A percentile compares a stretch with the other conserved stretches of the same genome.
These are phyloP conservation scores for Daldinia sp. DNA, from an alignment of 2,329 filamentous ascomycete genomes.

Conservation along the genomic window DNA sequence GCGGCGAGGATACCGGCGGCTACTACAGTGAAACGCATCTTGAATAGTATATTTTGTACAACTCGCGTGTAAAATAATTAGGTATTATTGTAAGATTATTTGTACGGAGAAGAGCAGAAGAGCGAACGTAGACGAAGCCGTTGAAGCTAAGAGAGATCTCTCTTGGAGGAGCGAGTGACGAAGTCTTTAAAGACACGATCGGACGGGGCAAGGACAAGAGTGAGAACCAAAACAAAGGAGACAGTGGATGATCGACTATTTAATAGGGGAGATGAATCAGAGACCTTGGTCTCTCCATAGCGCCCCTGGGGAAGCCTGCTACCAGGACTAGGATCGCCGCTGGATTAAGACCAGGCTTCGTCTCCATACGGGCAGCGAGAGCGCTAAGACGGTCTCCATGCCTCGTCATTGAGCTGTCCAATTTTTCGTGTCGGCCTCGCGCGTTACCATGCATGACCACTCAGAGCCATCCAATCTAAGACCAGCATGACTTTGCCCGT, in stretches of 20 bases:
- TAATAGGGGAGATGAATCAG: conserved; percentile 33
- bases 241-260: conserved; percentile 32
- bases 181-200: conserved; percentile 32
- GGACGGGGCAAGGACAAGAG: conserved; percentile 22
- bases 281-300: conserved; percentile 31
- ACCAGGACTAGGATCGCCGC: conserved; percentile 24
- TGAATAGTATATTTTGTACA: conserved; percentile 47
- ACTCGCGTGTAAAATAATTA: conserved; percentile 33
- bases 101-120: conserved; percentile 9
- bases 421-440: conserved; percentile 36
- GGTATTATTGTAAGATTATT: conserved; percentile 13
- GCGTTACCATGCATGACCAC: conserved; percentile 35
- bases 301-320: conserved; percentile 33
- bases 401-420: conserved; percentile 33
- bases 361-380: conserved; percentile 9
- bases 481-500: conserved; percentile 18
- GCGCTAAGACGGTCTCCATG: conserved; percentile 30
- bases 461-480: conserved; percentile 22
- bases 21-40: conserved; percentile 65
- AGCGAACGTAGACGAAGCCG: conserved; percentile 1
- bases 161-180: conserved; percentile 28
- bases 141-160: conserved; percentile 10
- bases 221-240: conserved; percentile 27
- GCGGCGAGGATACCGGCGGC: conserved; percentile 59
- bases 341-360: conserved; percentile 15